Evolutionary conservation across 768 basidiomycete genomes (phyloP).

Genomic region (Russula sp.): DNA sequence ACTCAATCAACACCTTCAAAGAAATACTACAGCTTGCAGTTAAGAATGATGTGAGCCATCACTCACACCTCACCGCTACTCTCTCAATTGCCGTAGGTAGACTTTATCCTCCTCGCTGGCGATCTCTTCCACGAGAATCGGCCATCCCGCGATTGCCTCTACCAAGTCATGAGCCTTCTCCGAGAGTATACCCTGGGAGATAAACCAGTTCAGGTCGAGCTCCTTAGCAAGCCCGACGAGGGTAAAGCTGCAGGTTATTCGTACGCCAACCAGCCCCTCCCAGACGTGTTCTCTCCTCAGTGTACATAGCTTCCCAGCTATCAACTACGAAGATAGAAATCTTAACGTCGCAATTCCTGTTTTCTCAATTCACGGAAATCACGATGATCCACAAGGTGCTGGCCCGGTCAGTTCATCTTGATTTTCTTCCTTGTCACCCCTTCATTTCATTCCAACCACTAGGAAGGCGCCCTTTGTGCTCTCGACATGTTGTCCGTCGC

Average conservation of each 20-base stretch:
- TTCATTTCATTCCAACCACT: neutral
- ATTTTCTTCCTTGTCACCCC: neutral
- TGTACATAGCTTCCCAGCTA: conserved; percentile 73
- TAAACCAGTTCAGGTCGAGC: conserved; percentile 83
- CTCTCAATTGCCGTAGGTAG: conserved; percentile 53
- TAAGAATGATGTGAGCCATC: conserved; percentile 66
- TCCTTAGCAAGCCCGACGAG: conserved; percentile 88
- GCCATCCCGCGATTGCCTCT: conserved; percentile 84
- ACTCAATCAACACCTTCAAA: conserved; percentile 90
- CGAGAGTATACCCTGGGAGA: conserved; percentile 88
- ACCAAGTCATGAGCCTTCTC: conserved; percentile 81
- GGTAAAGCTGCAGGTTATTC: conserved; percentile 80
- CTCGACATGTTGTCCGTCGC: conserved; percentile 92
- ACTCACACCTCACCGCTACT: conserved; percentile 1
- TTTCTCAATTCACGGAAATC: conserved; percentile 98
- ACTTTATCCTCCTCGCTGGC: conserved; percentile 91
- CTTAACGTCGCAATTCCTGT: conserved; percentile 94
- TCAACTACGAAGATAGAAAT: conserved; percentile 97
- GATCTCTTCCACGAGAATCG: conserved; percentile 98
- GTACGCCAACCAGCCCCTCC: conserved; percentile 42
- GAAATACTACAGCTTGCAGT: conserved; percentile 91
- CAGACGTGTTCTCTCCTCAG: neutral
- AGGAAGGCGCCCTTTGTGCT: conserved; percentile 95
- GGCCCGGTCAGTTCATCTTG: conserved; percentile 57
- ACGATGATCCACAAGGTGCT: conserved; percentile 97